Evolutionary conservation across 169 alveolate genomes (phyloP).

Genomic region (Plasmodium chabaudi): DNA sequence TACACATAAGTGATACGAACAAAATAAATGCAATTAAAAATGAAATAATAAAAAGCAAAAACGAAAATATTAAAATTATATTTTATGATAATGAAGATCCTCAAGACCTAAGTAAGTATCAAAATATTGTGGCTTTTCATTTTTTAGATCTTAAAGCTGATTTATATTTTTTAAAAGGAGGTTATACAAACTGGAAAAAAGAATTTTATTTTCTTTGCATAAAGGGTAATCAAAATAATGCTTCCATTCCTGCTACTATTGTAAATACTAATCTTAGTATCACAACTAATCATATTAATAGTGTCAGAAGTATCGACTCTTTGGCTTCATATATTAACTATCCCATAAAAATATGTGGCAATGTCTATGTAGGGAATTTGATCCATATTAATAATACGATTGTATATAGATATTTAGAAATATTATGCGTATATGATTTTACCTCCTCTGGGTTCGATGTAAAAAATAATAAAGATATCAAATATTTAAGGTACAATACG

Average conservation of each 20-base stretch:
- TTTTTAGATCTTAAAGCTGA: slow-evolving; percentile 40
- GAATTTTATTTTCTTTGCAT: slow-evolving; percentile 55
- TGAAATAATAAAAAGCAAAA: slow-evolving; percentile 22
- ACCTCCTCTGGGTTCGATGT: slow-evolving; percentile 28
- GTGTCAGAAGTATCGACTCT: too few species aligned
- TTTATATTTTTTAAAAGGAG: slow-evolving; percentile 67
- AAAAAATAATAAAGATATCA: slow-evolving; percentile 8
- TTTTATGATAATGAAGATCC: slow-evolving; percentile 24
- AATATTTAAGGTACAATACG: slow-evolving; percentile 36
- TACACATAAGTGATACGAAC: slow-evolving; percentile 17
- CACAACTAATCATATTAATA: too few species aligned
- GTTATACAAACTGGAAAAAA: slow-evolving; percentile 45
- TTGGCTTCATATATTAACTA: slow-evolving; percentile 10
- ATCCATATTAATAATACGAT: slow-evolving; percentile 38
- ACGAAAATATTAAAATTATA: slow-evolving; percentile 11
- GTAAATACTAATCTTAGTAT: neutral
- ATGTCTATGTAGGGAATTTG: slow-evolving; percentile 38
- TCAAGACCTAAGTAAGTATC: neutral
- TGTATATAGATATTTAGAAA: slow-evolving; percentile 16
- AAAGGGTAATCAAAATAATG: neutral
- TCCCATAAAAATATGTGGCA: slow-evolving; percentile 47
- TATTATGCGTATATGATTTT: slow-evolving; percentile 63
- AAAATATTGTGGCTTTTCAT: neutral
- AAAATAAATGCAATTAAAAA: slow-evolving; percentile 13
- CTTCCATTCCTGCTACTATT: neutral